phyloP scores from a whole-genome alignment of 164 flowering plant species.

The Macadamia tetraphylla region DNA sequence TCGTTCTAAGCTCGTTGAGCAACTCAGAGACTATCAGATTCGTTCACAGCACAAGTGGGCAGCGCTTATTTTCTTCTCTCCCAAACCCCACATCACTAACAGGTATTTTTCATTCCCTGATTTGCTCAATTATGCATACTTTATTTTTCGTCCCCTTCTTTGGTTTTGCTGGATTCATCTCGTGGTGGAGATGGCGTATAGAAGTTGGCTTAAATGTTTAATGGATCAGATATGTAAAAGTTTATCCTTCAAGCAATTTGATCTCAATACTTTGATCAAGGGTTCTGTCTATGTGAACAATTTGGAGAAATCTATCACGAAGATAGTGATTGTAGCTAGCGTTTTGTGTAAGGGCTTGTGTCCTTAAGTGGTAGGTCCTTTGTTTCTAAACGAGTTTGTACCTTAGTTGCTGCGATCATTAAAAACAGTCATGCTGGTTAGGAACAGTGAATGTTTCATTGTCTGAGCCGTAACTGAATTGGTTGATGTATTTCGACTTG shows the following conservation, averaged over 20 bases:
- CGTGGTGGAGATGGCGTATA: background rate
- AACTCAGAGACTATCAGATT: constrained; percentile 57
- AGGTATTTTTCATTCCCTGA: constrained; percentile 17
- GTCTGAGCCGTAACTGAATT: too few species aligned
- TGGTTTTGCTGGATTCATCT: background rate
- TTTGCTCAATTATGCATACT: too few species aligned
- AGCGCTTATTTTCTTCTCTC: constrained; percentile 29
- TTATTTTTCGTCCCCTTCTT: background rate
- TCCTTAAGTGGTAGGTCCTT: too few species aligned
- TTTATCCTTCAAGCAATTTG: too few species aligned
- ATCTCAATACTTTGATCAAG: background rate
- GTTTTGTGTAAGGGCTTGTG: too few species aligned
- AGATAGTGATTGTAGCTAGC: background rate
- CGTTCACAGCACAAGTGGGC: constrained; percentile 44
- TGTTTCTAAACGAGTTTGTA: too few species aligned
- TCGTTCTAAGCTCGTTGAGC: constrained; percentile 55
- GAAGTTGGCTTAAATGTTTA: background rate
- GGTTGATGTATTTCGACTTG: too few species aligned
- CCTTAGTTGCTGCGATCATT: too few species aligned
- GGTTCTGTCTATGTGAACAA: background rate
- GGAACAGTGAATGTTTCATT: too few species aligned
- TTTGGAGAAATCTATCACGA: background rate
- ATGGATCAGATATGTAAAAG: background rate
- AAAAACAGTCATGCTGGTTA: too few species aligned
- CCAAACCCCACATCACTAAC: constrained; percentile 28